Evolutionary conservation across 495 filamentous ascomycete genomes (phyloP), one percentile per base, ranked within the genome.

Genomic region (Talaromyces ruber): DNA sequence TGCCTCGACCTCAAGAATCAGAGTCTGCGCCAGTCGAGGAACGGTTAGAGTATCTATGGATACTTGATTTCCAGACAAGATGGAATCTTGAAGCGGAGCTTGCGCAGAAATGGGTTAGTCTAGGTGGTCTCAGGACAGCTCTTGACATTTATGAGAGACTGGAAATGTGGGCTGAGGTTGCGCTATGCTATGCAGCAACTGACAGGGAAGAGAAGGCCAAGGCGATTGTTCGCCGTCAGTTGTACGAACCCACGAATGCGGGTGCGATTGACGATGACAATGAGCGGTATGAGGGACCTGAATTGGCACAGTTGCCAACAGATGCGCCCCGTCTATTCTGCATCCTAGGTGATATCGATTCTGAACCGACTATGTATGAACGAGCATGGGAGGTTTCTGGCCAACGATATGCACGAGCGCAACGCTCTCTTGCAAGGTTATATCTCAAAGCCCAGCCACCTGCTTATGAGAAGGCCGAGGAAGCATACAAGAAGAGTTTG

Each of bases 11-110:
- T 0, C 89, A 89, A 70, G 74, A 85, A 9, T 79, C 83, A 6
- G 92, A 98, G 64, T 88, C 88, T 0, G 95, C 93, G 14, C 82
- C 91, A 0, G 83, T 88, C 1, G 72, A 79, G 22, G 89, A 96
- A 59, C 82, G 94, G 39, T 76, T 98, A 3, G 81, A 81, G 50
- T 96, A 96, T 71, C 84, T 97, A 54, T 91, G 92, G 76, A 82
- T 88, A 8, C 75, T 99, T 16, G 84, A 81, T 54, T 90, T 92
- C 24, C 91, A 93, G 3, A 90, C 91, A 0, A 77, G 93, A 4
- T 99, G 94, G 94, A 88, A 91, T 64, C 83, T 99, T 5, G 94
- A 99, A 71, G 86, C 92, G 0, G 95, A 98, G 70, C 82, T 99
- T 8, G 94, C 95, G 5, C 86, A 89, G 60, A 86, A 91, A 5